Conservation (phyloP, 2,329 filamentous ascomycete species). For the Diatrype stigma region DNA sequence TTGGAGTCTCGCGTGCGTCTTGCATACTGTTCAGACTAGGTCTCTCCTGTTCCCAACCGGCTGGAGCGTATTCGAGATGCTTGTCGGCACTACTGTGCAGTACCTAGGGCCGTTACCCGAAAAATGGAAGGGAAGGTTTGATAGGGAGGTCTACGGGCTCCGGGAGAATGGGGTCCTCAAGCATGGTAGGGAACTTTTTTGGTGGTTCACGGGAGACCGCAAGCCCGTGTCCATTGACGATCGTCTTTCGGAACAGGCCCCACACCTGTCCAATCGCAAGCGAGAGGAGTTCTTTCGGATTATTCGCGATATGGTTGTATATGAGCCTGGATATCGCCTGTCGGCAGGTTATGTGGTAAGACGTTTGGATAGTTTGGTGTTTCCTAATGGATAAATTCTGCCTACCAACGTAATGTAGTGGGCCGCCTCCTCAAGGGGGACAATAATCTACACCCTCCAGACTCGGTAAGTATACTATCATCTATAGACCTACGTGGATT, state of each 20-base stretch:
- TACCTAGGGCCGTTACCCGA: neutral
- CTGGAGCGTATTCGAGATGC: neutral
- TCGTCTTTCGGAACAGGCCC: neutral
- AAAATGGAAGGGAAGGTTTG: neutral
- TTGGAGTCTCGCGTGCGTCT: neutral
- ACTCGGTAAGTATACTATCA: no score
- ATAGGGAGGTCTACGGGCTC: neutral
- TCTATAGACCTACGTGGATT: no score
- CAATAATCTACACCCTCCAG: no score
- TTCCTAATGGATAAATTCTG: neutral
- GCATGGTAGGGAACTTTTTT: neutral
- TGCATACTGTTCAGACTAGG: neutral
- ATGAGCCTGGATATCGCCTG: neutral
- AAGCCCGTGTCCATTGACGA: neutral
- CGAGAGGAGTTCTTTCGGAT: neutral
- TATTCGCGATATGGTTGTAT: slow-evolving; percentile 1
- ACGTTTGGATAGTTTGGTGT: neutral
- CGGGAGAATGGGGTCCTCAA: neutral
- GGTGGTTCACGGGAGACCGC: neutral
- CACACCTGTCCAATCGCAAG: neutral
- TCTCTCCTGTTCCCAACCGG: neutral
- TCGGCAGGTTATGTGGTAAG: neutral
- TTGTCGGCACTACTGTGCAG: neutral
- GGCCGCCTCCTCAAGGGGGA: no score
- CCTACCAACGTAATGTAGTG: no score